Conservation (phyloP, 2,329 filamentous ascomycete species). For the Fusarium odoratissimum region DNA sequence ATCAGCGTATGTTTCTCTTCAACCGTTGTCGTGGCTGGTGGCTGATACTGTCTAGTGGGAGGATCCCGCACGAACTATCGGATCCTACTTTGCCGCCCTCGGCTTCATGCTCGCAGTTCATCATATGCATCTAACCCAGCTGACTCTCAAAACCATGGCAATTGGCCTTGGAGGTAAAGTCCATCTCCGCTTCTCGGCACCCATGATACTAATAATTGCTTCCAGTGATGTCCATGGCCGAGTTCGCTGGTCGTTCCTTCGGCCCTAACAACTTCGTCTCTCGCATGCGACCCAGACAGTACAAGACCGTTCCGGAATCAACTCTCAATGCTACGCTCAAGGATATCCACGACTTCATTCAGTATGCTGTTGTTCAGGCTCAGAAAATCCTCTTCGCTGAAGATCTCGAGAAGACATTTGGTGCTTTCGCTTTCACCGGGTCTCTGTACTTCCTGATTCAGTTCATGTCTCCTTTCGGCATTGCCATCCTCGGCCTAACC, state of each 20-base stretch:
- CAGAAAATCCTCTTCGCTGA: constrained; percentile 31
- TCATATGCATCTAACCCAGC: constrained; percentile 34
- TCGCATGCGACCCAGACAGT: constrained; percentile 34
- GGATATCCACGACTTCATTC: constrained; percentile 36
- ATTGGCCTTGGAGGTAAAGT: constrained; percentile 33
- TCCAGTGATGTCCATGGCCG: constrained; percentile 22
- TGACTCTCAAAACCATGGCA: constrained; percentile 20
- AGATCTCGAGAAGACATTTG: constrained; percentile 30
- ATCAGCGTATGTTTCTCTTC: constrained; percentile 27
- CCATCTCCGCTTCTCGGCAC: accelerated
- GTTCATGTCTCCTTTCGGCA: constrained; percentile 29
- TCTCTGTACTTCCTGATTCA: constrained; percentile 26
- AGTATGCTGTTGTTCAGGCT: constrained; percentile 21
- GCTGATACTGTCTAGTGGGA: constrained; percentile 25
- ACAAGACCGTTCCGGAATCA: constrained; percentile 33
- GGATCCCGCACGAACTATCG: constrained; percentile 35
- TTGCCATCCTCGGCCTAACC: constrained; percentile 23
- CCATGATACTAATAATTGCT: neutral
- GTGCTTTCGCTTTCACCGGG: constrained; percentile 11
- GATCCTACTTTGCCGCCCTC: constrained; percentile 32
- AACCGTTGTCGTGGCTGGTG: accelerated
- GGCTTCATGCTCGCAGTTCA: constrained; percentile 29
- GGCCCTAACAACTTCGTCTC: constrained; percentile 31
- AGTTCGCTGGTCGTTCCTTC: constrained; percentile 32
- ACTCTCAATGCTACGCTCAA: constrained; percentile 35